Conservation (phyloP, 2,329 filamentous ascomycete species). For the Monilinia aucupariae region DNA sequence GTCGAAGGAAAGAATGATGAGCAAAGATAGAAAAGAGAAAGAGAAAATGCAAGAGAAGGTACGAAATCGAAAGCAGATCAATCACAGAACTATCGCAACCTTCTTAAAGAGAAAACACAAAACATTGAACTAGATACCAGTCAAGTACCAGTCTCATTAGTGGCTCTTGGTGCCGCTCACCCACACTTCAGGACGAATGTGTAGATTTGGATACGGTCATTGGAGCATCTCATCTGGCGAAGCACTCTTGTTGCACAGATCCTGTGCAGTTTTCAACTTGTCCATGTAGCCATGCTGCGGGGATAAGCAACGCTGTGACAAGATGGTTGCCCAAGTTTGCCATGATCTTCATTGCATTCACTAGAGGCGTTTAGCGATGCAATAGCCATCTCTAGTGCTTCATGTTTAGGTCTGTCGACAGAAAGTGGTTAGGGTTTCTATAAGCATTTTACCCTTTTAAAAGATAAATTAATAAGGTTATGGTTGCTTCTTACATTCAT, state of each 20-base stretch:
- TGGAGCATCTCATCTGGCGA: conserved; percentile 10
- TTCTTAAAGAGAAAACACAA: conserved; percentile 4
- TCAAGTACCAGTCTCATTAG: background rate
- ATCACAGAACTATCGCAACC: background rate
- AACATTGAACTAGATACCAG: background rate
- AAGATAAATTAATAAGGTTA: too few relatives aligned
- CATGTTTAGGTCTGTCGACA: too few relatives aligned
- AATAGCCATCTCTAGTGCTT: too few relatives aligned
- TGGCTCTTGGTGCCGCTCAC: background rate
- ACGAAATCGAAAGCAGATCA: background rate
- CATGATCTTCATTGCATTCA: background rate
- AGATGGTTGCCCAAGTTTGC: conserved; percentile 6
- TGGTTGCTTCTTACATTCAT: too few relatives aligned
- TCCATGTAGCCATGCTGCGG: background rate
- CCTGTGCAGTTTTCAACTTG: background rate
- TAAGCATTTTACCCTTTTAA: too few relatives aligned
- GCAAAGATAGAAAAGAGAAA: background rate
- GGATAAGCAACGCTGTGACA: background rate
- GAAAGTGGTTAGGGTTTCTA: too few relatives aligned
- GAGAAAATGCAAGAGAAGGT: background rate
- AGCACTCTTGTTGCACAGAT: conserved; percentile 5
- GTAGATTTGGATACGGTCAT: background rate
- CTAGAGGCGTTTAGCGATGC: background rate
- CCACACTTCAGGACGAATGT: conserved; percentile 7
- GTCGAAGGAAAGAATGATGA: background rate